Base-by-base conservation (phyloP, 805 yeast genomes). In the Myxozyma melibiosi region DNA sequence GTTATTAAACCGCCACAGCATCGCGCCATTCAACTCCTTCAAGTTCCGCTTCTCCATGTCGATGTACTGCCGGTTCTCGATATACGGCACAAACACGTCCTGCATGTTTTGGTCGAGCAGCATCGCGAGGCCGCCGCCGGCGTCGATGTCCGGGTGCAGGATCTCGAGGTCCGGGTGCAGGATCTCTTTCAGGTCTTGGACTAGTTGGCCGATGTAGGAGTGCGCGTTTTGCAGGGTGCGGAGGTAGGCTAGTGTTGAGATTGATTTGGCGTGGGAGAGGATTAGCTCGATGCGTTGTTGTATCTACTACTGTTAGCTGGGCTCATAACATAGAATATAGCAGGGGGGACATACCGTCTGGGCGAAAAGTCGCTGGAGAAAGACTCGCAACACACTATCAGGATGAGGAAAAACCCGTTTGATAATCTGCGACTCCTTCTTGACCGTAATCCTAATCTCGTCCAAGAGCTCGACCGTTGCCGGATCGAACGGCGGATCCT, bases 351-450 rank as follows among this genome's bases (percentile, higher is more conserved):
- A 80, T 31, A 86, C 73, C 62, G 88, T 80, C 70, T 88, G 92
- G 0, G 86, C 90, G 71, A 85, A 88, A 9, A 87, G 77, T 65
- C 96, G 79, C 67, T 86, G 88, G 34, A 88, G 74, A 67, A 92
- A 86, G 3, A 85, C 78, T 48, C 81, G 79, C 41, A 90, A 69
- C 1, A 90, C 96, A 33, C 80, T 78, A 0, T 82, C 78, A 1
- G 91, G 86, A 62, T 84, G 80, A 9, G 74, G 71, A 68, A 94
- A 94, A 0, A 90, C 92, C 49, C 83, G 84, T 46, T 79, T 76
- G 18, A 90, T 86, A 39, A 88, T 78, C 42, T 84, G 82, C 0
- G 92, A 84, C 70, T 91, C 96, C 20, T 84, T 81, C 58, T 81
- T 79, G 22, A 89, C 79, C 7, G 85, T 82, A 2, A 81, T 76